Base-by-base conservation (phyloP, 1,284 basidiomycete species). In the Cryptococcus sp. region DNA sequence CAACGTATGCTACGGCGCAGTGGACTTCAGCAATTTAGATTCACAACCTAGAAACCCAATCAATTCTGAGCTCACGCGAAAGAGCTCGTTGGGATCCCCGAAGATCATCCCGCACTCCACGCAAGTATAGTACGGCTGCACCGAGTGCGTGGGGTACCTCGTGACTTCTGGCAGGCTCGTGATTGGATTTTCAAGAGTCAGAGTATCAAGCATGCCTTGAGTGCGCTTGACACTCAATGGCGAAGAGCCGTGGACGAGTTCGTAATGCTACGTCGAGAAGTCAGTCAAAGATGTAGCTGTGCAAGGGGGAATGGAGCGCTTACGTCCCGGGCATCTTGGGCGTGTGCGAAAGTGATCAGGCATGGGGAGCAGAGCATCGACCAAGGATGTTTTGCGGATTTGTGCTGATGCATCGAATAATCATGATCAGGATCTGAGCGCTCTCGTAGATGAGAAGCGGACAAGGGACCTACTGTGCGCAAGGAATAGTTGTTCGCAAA, bases 331-430 rank as follows among this genome's bases (percentile, higher is more conserved):
- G 61, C 58, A 3, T 60, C 53, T 40, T 54, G 42, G 7, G 55
- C 59, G 50, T 57, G 51, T 4, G 25, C 20, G 46, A 64, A 60
- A 1, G 40, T 44, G n/a, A 47, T 25, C 16, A 53, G 31, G 45
- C 61, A 64, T 8, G 55, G 54, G 13, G 38, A 16, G 47, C 61
- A 64, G 23, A 64, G 44, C n/a, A 57, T 27, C 3, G 56, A 50
- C 61, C 61, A 64, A 16, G 55, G 46, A 25, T 60, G 61, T 5
- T 57, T 38, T 6, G 17, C 53, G 11, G n/a, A 39, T 52, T 64
- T 60, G 45, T 64, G 61, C 61, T 64, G 17, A n/a, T n/a, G 35
- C 6, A 47, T n/a, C 13, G 6, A 27, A 39, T 20, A 48, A 23
- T 35, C 31, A 13, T 35, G 31, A 13, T 35, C 31, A 35, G 31